phyloP scores from a whole-genome alignment of 2,329 filamentous ascomycete genomes.

The Rhynchosporium graminicola region DNA sequence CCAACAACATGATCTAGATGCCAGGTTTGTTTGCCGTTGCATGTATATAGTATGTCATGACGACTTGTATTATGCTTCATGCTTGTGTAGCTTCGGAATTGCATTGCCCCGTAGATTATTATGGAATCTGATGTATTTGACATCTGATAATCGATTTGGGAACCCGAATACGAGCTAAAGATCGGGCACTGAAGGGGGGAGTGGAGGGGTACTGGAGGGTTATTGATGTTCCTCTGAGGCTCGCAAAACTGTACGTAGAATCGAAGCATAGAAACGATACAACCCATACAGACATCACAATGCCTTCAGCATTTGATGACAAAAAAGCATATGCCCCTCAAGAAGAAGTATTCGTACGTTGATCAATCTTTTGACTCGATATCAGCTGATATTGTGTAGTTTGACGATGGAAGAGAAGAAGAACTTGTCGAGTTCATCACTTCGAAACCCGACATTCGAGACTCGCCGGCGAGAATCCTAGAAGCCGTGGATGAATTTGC shows the following conservation, averaged over 20 bases:
- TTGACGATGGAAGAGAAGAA: slow-evolving; percentile 72
- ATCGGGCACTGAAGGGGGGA: too few relatives aligned
- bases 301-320: slow-evolving; percentile 26
- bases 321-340: slow-evolving; percentile 33
- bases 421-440: slow-evolving; percentile 72
- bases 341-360: slow-evolving; percentile 34
- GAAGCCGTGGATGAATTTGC: slow-evolving; percentile 71
- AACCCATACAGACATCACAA: background rate
- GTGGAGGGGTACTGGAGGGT: too few relatives aligned
- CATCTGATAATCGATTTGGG: background rate
- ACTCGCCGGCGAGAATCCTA: slow-evolving; percentile 64
- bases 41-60: background rate
- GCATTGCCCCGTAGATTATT: background rate
- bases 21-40: too few relatives aligned
- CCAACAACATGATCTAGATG: too few relatives aligned
- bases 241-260: background rate
- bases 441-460: slow-evolving; percentile 59
- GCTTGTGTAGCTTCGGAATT: background rate
- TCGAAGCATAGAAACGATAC: background rate
- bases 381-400: slow-evolving; percentile 41
- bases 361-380: background rate
- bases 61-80: slow-evolving; percentile 8
- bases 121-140: background rate
- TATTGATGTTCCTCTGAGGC: background rate
- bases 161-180: slow-evolving; percentile 10